Evolutionary conservation across 2,329 filamentous ascomycete species (phyloP).

Genomic region (Penicillium paneum): DNA sequence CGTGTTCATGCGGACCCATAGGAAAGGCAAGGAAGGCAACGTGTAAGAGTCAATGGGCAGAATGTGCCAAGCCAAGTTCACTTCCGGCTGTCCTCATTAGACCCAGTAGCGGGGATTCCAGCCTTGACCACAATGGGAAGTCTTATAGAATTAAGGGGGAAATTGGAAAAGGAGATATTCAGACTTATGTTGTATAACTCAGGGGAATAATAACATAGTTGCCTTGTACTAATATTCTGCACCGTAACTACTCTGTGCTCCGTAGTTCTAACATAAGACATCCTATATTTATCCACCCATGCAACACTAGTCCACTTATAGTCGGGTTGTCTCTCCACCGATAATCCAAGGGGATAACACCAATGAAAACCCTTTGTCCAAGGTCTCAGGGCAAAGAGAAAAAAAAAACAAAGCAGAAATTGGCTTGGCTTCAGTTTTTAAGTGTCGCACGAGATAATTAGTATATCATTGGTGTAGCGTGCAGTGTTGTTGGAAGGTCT

Average conservation of each 20-base stretch:
- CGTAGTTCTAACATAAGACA: neutral
- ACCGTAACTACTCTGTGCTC: neutral
- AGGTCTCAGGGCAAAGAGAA: neutral
- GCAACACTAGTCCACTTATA: slow-evolving; percentile 6
- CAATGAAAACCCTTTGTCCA: neutral
- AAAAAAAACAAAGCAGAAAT: neutral
- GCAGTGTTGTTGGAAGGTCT: neutral
- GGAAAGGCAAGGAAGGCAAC: neutral
- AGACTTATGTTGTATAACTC: neutral
- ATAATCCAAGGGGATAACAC: slow-evolving; percentile 1
- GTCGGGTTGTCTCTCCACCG: slow-evolving; percentile 7
- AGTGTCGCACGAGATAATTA: neutral
- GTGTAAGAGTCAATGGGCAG: neutral
- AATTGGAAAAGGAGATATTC: neutral
- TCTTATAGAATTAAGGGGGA: neutral
- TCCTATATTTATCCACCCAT: neutral
- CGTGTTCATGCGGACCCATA: neutral
- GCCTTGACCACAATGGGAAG: neutral
- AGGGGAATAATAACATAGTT: neutral
- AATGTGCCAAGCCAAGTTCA: neutral
- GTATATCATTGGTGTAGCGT: neutral
- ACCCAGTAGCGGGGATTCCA: neutral
- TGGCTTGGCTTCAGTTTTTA: neutral
- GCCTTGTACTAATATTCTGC: neutral
- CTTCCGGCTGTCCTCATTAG: neutral